Evolutionary conservation across 192 early-diverging fungal species (phyloP), one percentile per base, ranked within the genome.

Genomic region (Backusella tarrabulga): DNA sequence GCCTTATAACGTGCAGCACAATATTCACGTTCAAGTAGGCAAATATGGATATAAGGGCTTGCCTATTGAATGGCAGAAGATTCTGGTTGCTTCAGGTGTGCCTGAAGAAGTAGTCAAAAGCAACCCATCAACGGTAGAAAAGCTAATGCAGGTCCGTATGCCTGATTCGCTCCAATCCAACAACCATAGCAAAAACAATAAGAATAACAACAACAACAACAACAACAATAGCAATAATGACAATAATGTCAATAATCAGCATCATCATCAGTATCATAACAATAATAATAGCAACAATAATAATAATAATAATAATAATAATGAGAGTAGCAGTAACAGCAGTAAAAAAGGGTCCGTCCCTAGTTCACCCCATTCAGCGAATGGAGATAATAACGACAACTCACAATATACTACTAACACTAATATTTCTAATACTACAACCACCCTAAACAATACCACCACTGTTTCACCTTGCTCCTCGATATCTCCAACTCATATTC

Each of bases 1-100:
- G 69, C 88, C 88, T 8, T 89, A 86, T 67, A 87, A 89, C 72
- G 77, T 87, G 23, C 77, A 87, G 34, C 86, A 87, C 44, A 83
- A 84, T 52, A 77, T 87, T 15, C 88, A 89, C 76, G 88, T 89
- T 56, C 78, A 84, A 56, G 72, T 89, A 35, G 79, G 86, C 63
- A 67, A 85, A 6, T 56, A 76, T 71, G 72, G 56, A 50, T 85
- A 67, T 34, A 71, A 84, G 83, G 88, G 86, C 2, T 38, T 89
- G 40, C 88, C 88, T 23, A 71, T 71, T 17, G 84, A 86, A 44
- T 88, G 86, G 88, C 83, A 80, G 54, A 75, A 77, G 5, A 79
- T 85, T 11, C 69, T 87, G 12, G 72, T 86, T 23, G 76, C 77
- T 6, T 83, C 84, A 6, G 84, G 87, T 7, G 82, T 89, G 35